A percentile compares a stretch with the other conserved stretches of the same genome.
Conservation (phyloP, 495 filamentous ascomycete genomes). For the Pseudoneurospora amorphoporcata region DNA sequence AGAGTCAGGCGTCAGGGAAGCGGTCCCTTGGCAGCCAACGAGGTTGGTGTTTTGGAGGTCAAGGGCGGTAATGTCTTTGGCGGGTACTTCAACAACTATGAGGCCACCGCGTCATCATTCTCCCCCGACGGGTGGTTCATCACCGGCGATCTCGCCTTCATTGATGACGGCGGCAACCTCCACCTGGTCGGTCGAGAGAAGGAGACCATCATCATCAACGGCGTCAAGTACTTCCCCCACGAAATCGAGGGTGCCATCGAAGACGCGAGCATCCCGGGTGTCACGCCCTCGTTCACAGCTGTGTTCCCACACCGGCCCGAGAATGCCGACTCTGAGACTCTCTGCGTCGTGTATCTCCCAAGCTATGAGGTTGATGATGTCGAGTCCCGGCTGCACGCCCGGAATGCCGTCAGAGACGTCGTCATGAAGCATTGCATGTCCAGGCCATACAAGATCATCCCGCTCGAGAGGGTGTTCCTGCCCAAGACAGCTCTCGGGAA, state of each 20-base stretch:
- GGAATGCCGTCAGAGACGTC: not conserved
- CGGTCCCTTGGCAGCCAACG: constrained; percentile 7
- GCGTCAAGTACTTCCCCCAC: constrained; percentile 34
- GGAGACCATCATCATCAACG: constrained; percentile 50
- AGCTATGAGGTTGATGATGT: not conserved
- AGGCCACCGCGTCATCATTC: constrained; percentile 44
- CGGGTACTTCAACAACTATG: constrained; percentile 49
- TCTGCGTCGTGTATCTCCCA: constrained; percentile 30
- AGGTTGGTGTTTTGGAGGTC: constrained; percentile 17
- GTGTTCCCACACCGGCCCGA: constrained; percentile 22
- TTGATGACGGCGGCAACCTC: constrained; percentile 41
- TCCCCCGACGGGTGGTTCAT: constrained; percentile 57
- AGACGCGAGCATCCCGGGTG: constrained; percentile 20
- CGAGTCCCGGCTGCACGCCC: not conserved
- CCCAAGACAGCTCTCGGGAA: constrained; percentile 40
- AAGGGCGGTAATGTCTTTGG: constrained; percentile 42
- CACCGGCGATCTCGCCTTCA: constrained; percentile 49
- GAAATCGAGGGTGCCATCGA: constrained; percentile 38
- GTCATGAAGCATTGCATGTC: not conserved
- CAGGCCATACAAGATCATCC: constrained; percentile 2
- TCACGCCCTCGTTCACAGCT: constrained; percentile 13
- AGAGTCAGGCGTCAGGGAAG: constrained; percentile 23
- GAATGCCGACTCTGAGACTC: constrained; percentile 24
- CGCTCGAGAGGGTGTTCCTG: constrained; percentile 5
- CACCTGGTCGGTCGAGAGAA: constrained; percentile 46